Conservation (phyloP, 495 filamentous ascomycete genomes). For the Penicillium robsamsonii region DNA sequence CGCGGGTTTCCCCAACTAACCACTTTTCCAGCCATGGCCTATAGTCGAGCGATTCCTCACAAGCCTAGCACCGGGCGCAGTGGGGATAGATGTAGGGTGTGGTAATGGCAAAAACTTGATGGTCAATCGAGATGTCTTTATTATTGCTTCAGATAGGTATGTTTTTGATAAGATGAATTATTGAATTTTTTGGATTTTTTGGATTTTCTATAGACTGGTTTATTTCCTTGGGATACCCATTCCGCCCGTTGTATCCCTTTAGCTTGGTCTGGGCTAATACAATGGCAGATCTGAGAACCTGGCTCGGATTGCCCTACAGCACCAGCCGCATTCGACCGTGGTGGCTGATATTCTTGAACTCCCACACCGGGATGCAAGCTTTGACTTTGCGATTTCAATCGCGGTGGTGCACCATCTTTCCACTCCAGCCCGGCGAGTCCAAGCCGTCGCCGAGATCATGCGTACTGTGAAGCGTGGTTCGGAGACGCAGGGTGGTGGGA, state of each 20-base stretch:
- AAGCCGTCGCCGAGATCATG: slow-evolving; percentile 71
- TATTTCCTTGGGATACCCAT: slow-evolving; percentile 6
- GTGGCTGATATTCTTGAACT: slow-evolving; percentile 70
- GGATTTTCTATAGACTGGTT: slow-evolving; percentile 8
- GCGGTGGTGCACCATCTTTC: slow-evolving; percentile 95
- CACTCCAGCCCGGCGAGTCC: slow-evolving; percentile 69
- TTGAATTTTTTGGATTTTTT: slow-evolving; percentile 14
- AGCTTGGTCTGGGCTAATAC: slow-evolving; percentile 20
- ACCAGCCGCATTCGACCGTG: slow-evolving; percentile 60
- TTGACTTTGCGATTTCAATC: slow-evolving; percentile 94
- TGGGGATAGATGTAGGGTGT: slow-evolving; percentile 86
- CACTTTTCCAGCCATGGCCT: slow-evolving; percentile 71
- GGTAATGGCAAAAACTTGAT: slow-evolving; percentile 94
- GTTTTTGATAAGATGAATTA: slow-evolving; percentile 16
- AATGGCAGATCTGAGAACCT: slow-evolving; percentile 64
- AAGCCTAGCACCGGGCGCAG: slow-evolving; percentile 62
- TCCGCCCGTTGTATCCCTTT: slow-evolving; percentile 14
- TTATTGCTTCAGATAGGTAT: slow-evolving; percentile 84
- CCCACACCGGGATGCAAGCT: slow-evolving; percentile 64
- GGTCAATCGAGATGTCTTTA: slow-evolving; percentile 75
- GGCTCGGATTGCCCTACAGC: slow-evolving; percentile 65
- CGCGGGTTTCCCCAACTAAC: neutral
- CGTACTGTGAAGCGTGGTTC: slow-evolving; percentile 55
- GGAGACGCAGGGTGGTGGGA: slow-evolving; percentile 48
- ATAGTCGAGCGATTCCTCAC: slow-evolving; percentile 79